Percentiles rank a stretch among this genome's conserved stretches.
These are phyloP conservation scores for Penicillium hesseltinei DNA, from an alignment of 2,329 filamentous ascomycete species.

Conservation along the genomic window DNA sequence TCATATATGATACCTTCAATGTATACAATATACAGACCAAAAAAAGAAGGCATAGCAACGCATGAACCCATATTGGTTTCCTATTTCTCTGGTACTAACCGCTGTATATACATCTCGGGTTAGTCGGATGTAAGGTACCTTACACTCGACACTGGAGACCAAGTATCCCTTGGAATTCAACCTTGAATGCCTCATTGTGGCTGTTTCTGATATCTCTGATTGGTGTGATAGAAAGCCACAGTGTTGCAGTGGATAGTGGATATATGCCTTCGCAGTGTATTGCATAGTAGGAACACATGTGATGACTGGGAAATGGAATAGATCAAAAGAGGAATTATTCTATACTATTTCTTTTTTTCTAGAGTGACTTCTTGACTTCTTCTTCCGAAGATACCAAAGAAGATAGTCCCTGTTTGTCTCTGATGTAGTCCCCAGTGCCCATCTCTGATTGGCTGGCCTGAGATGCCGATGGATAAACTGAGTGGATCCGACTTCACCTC, in stretches of 20 bases:
- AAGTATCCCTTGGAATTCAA: background rate
- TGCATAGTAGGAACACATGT: background rate
- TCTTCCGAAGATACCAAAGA: background rate
- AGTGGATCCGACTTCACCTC: constrained; percentile 1
- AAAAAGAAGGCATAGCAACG: background rate
- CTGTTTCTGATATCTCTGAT: background rate
- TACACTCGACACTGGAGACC: background rate
- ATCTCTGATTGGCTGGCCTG: constrained; percentile 3
- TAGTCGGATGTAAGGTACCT: background rate
- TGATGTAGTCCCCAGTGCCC: background rate
- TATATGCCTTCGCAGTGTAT: background rate
- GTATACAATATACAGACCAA: background rate
- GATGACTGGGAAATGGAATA: background rate
- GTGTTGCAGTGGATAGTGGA: background rate
- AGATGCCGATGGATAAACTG: background rate
- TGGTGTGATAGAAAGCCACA: background rate
- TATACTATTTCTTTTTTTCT: background rate
- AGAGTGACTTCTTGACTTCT: too few species aligned
- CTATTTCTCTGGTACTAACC: too few species aligned
- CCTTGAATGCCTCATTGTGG: background rate
- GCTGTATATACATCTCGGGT: background rate
- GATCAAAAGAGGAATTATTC: background rate
- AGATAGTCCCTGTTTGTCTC: too few species aligned
- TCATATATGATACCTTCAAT: too few species aligned
- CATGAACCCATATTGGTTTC: too few species aligned